Base-by-base conservation (phyloP, 164 flowering plant genomes). In the Sextonia rubra region DNA sequence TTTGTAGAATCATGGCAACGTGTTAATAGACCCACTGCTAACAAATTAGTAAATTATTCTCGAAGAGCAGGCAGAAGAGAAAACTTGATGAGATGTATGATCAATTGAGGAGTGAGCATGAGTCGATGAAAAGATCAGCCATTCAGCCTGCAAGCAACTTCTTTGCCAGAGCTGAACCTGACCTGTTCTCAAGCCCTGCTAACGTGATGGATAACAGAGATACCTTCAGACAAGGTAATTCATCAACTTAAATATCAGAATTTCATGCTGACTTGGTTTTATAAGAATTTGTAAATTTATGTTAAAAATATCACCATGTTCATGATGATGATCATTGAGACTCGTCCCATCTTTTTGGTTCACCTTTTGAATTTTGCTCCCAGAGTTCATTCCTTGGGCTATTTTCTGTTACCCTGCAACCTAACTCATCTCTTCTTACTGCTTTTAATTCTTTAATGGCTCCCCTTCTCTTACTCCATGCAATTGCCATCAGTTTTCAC, bases 31-130 rank as follows among this genome's bases (percentile, higher is more conserved):
- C 14, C 64, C 26, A 61, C 12, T 27, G 27, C 67, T 20, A 29
- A 15, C 27, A 2, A 27, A 18, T 64, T 71, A 18, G 23, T 18
- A 60, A 23, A 71, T 44, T 60, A 65, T 17, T 61, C 62, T 52
- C 37, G 8, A 1, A 24, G 68, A 20, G 52, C 89, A 93, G 98
- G 77, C 99, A 91, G 83, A 95, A 95, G 83, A 89, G 98, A 74
- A 95, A 95, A 81, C 95, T 95, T 27, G 99, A 95, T 75, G 99
- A 95, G 75, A 93, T 95, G 99, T 95, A 95, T 82, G 99, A 93
- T 79, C 97, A 88, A 72, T 70, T 91, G 81, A 91, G 91, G 81
- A 93, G 76, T 77, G 99, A 95, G 78, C 87, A 81, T 11, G 99
- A 93, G 73, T 89, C 97, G 27, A n/a, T 85, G 77, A 96, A 93